These are phyloP conservation scores for Neoboletus subvelutipes DNA, from an alignment of 768 basidiomycete genomes.

Conservation along the genomic window DNA sequence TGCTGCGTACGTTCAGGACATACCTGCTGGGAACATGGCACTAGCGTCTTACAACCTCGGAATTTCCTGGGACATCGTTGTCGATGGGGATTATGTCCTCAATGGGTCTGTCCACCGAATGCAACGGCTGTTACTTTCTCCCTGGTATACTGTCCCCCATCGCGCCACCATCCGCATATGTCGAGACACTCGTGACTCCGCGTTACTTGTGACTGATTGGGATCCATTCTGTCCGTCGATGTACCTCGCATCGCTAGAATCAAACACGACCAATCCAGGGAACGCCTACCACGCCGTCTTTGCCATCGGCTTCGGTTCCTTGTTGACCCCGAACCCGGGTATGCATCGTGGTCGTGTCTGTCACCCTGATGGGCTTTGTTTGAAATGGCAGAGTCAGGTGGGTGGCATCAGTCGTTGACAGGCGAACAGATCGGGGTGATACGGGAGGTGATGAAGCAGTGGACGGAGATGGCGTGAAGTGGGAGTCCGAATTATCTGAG, in stretches of 20 bases:
- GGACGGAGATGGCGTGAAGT: too few species aligned
- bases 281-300: conserved; percentile 13
- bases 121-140: conserved; percentile 22
- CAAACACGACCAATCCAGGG: conserved; percentile 14
- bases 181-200: neutral
- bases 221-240: conserved; percentile 6
- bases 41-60: conserved; percentile 9
- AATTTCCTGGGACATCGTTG: conserved; percentile 10
- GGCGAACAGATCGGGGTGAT: too few species aligned
- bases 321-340: conserved; percentile 12
- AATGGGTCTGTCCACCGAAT: conserved; percentile 16
- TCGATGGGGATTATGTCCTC: conserved; percentile 20
- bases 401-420: too few species aligned
- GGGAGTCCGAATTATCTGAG: too few species aligned
- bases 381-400: too few species aligned
- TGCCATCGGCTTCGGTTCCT: neutral
- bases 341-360: conserved; percentile 15
- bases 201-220: too few species aligned
- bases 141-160: conserved; percentile 12
- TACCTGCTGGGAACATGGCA: conserved; percentile 7
- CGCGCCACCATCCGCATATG: conserved; percentile 9
- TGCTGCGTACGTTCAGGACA: conserved; percentile 3
- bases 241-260: conserved; percentile 9
- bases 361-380: too few species aligned
- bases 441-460: too few species aligned